Conservation (phyloP, 306 rosid species). For the Dicorynia guianensis region DNA sequence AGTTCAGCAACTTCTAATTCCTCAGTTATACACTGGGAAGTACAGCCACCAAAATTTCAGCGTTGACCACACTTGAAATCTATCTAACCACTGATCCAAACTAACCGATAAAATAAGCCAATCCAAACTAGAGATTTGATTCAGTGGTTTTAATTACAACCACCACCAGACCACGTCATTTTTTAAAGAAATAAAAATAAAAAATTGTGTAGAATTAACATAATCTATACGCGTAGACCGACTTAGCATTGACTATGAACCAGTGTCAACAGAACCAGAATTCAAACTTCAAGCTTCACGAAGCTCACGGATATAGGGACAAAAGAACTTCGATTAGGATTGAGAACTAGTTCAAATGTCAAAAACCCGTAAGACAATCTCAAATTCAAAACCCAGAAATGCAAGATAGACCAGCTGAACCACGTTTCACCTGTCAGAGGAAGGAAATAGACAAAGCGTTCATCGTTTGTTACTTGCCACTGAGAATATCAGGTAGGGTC, state of each 20-base stretch:
- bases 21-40: constrained; percentile 32
- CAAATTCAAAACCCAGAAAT: constrained; percentile 33
- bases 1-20: constrained; percentile 37
- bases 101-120: constrained; percentile 36
- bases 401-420: constrained; percentile 29
- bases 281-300: constrained; percentile 27
- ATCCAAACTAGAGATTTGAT: constrained; percentile 35
- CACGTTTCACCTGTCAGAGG: constrained; percentile 28
- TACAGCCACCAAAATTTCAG: constrained; percentile 39
- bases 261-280: neutral
- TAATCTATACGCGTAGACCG: constrained; percentile 18
- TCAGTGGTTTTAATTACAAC: neutral
- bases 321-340: constrained; percentile 26
- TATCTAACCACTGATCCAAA: constrained; percentile 42
- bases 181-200: neutral
- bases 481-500: constrained; percentile 49
- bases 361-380: constrained; percentile 34
- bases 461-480: constrained; percentile 40
- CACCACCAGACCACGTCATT: neutral
- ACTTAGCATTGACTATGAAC: constrained; percentile 14
- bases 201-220: constrained; percentile 34
- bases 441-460: constrained; percentile 33
- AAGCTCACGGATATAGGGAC: constrained; percentile 24
- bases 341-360: constrained; percentile 26
- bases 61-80: constrained; percentile 50